Conservation (phyloP, 352 stramenopile species). For the Pythium myriotylum region DNA sequence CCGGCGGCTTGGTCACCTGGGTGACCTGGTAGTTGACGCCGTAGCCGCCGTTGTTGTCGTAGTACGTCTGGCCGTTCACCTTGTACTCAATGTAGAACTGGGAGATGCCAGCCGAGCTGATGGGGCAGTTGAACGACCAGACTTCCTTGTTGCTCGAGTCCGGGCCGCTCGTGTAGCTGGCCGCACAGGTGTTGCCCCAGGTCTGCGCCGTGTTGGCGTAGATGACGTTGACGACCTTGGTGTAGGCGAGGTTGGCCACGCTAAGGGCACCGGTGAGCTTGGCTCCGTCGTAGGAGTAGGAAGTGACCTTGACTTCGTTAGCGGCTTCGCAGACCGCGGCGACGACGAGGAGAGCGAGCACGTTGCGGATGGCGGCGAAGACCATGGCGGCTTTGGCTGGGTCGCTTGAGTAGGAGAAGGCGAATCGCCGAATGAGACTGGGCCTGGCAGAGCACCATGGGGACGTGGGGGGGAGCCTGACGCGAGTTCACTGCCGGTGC, state of each 20-base stretch:
- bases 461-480: no score
- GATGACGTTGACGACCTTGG: constrained; percentile 26
- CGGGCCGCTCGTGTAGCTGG: constrained; percentile 23
- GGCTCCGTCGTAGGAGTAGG: constrained; percentile 14
- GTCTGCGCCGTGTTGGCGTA: constrained; percentile 29
- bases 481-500: no score
- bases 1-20: not conserved
- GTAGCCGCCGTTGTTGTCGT: constrained; percentile 30
- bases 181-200: constrained; percentile 28
- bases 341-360: constrained; percentile 7
- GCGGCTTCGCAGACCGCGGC: constrained; percentile 9
- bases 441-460: not conserved
- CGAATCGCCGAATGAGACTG: no score
- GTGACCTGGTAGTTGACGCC: constrained; percentile 25
- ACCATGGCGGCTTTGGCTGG: no score
- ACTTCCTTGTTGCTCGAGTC: constrained; percentile 24
- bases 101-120: constrained; percentile 18
- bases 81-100: constrained; percentile 36
- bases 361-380: constrained; percentile 16
- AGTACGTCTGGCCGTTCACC: constrained; percentile 27
- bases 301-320: constrained; percentile 20
- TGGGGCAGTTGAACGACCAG: constrained; percentile 28
- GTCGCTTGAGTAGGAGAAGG: no score
- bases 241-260: constrained; percentile 18
- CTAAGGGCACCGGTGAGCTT: constrained; percentile 21